Evolutionary conservation across 2,329 filamentous ascomycete species (phyloP).

Genomic region (Penicillium glabrum): DNA sequence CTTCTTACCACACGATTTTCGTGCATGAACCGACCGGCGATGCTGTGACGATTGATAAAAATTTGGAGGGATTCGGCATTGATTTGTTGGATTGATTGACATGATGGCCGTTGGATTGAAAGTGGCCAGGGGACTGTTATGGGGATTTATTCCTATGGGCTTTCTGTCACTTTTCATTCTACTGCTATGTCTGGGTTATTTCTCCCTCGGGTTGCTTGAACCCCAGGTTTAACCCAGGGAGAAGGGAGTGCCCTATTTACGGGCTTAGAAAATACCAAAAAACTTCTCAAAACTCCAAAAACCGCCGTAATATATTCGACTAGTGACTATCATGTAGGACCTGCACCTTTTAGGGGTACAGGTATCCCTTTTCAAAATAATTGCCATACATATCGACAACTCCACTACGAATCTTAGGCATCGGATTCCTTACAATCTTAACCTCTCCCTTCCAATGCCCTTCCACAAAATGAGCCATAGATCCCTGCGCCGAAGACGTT

Average conservation of each 20-base stretch:
- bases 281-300: conserved; percentile 15
- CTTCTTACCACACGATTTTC: conserved; percentile 20
- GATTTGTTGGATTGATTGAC: background rate
- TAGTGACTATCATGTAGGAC: background rate
- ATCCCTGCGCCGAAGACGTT: conserved; percentile 19
- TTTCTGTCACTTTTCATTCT: background rate
- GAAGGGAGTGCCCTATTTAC: background rate
- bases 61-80: background rate
- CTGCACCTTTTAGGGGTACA: conserved; percentile 44
- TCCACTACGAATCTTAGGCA: conserved; percentile 40
- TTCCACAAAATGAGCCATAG: conserved; percentile 47
- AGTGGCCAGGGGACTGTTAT: background rate
- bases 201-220: background rate
- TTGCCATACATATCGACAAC: conserved; percentile 56
- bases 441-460: conserved; percentile 62
- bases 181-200: conserved; percentile 1
- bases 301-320: background rate
- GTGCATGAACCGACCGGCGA: background rate
- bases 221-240: background rate
- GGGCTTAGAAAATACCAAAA: conserved; percentile 23
- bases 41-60: conserved; percentile 5
- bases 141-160: background rate
- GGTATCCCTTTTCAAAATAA: conserved; percentile 53
- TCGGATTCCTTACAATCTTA: conserved; percentile 53
- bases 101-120: background rate